Evolutionary conservation across 2,329 filamentous ascomycete genomes (phyloP).

Genomic region (Aspergillus pseudoglaucus): DNA sequence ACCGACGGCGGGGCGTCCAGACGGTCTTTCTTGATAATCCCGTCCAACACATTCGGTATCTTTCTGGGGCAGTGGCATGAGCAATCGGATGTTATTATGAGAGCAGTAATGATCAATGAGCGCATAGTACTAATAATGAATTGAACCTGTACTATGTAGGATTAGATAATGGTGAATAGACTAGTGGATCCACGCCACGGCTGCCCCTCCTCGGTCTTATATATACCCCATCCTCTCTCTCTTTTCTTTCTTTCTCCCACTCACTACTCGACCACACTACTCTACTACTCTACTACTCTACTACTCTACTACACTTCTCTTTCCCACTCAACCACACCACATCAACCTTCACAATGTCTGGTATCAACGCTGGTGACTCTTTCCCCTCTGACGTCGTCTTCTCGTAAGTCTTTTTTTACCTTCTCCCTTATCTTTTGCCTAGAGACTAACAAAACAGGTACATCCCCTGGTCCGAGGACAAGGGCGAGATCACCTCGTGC

Average conservation of each 20-base stretch:
- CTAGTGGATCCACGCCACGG: background rate
- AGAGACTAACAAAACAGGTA: conserved; percentile 46
- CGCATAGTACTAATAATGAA: background rate
- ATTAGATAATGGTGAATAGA: background rate
- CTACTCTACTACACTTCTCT: conserved; percentile 3
- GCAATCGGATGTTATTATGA: background rate
- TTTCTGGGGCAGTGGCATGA: conserved; percentile 16
- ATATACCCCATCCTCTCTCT: conserved; percentile 11
- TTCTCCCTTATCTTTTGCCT: background rate
- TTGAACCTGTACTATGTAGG: no score
- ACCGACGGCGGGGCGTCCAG: conserved; percentile 17
- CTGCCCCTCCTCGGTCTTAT: conserved; percentile 1
- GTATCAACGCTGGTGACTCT: conserved; percentile 70
- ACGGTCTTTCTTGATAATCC: conserved; percentile 30
- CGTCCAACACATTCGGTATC: conserved; percentile 33
- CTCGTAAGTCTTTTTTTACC: conserved; percentile 45
- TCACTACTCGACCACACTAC: background rate
- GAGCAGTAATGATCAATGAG: background rate
- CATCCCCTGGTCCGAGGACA: conserved; percentile 68
- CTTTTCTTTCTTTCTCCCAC: conserved; percentile 3
- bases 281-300: conserved; percentile 1
- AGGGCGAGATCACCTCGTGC: conserved; percentile 63
- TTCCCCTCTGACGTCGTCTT: conserved; percentile 79
- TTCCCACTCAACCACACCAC: conserved; percentile 3
- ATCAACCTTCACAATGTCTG: conserved; percentile 46